Percentiles rank a stretch among this genome's conserved stretches.
Conservation (phyloP, 169 alveolate species). For the Eimeria tenella region DNA sequence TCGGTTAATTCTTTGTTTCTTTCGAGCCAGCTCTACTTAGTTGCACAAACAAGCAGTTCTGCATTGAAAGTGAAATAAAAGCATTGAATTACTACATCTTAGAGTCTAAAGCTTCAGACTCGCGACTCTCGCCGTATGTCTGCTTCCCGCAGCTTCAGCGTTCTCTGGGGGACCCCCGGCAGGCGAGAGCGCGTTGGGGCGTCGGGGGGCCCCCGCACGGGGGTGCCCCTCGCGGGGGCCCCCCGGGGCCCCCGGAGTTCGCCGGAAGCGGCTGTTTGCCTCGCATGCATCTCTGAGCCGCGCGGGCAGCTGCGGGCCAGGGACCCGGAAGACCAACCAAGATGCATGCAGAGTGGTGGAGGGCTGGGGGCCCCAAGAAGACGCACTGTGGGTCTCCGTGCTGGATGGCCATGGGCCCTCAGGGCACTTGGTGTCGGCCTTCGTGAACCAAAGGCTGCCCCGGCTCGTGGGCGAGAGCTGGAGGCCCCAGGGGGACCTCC, state of each 20-base stretch:
- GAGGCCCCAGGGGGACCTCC: neutral
- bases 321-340: slow-evolving; percentile 33
- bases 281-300: neutral
- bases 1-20: too few species aligned
- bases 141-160: too few species aligned
- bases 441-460: neutral
- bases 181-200: too few species aligned
- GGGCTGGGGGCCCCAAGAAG: neutral
- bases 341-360: slow-evolving; percentile 40
- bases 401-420: slow-evolving; percentile 70
- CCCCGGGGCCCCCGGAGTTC: slow-evolving; percentile 3
- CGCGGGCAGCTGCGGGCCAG: slow-evolving; percentile 56
- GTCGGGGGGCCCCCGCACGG: too few species aligned
- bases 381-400: slow-evolving; percentile 33
- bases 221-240: neutral
- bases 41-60: too few species aligned
- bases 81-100: too few species aligned
- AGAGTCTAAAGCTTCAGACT: too few species aligned
- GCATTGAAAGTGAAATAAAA: too few species aligned
- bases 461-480: slow-evolving; percentile 14
- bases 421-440: slow-evolving; percentile 43
- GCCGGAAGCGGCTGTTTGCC: neutral
- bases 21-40: too few species aligned
- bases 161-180: too few species aligned
- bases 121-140: too few species aligned